Conservation (phyloP, 1,284 basidiomycete species). For the Apiotrichum akiyoshidainum region DNA sequence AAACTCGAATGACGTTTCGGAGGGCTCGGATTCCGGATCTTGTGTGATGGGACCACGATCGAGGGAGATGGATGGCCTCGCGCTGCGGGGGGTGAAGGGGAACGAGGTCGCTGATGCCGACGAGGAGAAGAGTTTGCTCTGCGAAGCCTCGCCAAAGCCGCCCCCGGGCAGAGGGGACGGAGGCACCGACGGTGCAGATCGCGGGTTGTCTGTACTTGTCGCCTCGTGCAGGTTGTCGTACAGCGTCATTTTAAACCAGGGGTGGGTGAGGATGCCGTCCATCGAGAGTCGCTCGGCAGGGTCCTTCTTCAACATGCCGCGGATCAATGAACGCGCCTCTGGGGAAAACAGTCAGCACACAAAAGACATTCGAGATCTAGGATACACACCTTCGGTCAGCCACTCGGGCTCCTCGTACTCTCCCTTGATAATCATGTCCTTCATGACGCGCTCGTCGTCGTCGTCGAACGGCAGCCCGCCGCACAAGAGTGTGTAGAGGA, state of each 20-base stretch:
- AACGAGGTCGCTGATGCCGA: slow-evolving; percentile 17
- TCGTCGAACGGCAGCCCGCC: slow-evolving; percentile 97
- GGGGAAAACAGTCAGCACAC: slow-evolving; percentile 21
- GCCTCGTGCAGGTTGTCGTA: slow-evolving; percentile 42
- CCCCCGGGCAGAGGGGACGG: slow-evolving; percentile 13
- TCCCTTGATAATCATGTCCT: slow-evolving; percentile 77
- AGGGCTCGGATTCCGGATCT: slow-evolving; percentile 26
- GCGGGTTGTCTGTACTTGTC: slow-evolving; percentile 24
- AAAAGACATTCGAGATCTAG: not conserved
- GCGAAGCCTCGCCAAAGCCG: not conserved
- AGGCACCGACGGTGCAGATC: slow-evolving; percentile 6
- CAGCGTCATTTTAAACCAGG: slow-evolving; percentile 74
- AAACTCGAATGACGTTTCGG: slow-evolving; percentile 41
- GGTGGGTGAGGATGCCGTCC: slow-evolving; percentile 77
- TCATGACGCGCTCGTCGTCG: slow-evolving; percentile 89
- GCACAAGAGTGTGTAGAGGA: slow-evolving; percentile 88
- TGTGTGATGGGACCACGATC: slow-evolving; percentile 8
- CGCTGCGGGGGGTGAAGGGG: slow-evolving; percentile 29
- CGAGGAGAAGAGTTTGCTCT: slow-evolving; percentile 1
- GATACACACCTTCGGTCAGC: slow-evolving; percentile 69
- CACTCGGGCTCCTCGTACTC: slow-evolving; percentile 88
- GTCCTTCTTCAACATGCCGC: slow-evolving; percentile 74
- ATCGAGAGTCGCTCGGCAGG: slow-evolving; percentile 73
- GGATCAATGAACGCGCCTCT: slow-evolving; percentile 81
- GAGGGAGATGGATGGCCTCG: slow-evolving; percentile 9